phyloP scores from a whole-genome alignment of 176 grass and related monocot genomes.

The Eremochloa ophiuroides region DNA sequence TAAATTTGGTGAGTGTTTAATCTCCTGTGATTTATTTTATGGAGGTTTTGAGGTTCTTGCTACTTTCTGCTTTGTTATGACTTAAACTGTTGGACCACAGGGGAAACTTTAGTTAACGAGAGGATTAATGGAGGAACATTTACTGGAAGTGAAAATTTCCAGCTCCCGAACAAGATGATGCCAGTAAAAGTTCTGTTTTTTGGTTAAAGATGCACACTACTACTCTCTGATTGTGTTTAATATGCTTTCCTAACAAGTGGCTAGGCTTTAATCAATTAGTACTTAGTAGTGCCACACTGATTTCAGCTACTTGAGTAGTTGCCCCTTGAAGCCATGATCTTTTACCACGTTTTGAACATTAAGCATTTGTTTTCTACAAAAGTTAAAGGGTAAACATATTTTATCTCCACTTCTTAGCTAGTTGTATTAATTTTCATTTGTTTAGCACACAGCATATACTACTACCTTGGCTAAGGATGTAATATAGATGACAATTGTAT shows the following conservation, averaged over 20 bases:
- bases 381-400: not conserved
- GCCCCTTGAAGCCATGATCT: not conserved
- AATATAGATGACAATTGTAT: not conserved
- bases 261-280: not conserved
- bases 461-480: not conserved
- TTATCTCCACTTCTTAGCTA: not conserved
- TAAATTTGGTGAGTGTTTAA: slow-evolving; percentile 75
- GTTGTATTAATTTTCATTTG: not conserved
- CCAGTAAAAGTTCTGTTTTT: slow-evolving; percentile 56
- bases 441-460: not conserved
- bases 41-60: slow-evolving; percentile 8
- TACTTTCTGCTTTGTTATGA: slow-evolving; percentile 14
- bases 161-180: slow-evolving; percentile 93
- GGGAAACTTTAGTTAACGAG: slow-evolving; percentile 80
- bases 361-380: not conserved
- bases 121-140: slow-evolving; percentile 81
- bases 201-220: not conserved
- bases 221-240: not conserved
- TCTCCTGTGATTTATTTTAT: slow-evolving; percentile 25
- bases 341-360: not conserved
- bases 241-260: not conserved
- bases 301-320: not conserved
- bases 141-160: slow-evolving; percentile 78
- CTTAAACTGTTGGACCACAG: slow-evolving; percentile 43
- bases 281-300: not conserved